Evolutionary conservation across 441 rosid genomes (phyloP), one percentile per base, ranked within the genome.

Genomic region (Manihot esculenta): DNA sequence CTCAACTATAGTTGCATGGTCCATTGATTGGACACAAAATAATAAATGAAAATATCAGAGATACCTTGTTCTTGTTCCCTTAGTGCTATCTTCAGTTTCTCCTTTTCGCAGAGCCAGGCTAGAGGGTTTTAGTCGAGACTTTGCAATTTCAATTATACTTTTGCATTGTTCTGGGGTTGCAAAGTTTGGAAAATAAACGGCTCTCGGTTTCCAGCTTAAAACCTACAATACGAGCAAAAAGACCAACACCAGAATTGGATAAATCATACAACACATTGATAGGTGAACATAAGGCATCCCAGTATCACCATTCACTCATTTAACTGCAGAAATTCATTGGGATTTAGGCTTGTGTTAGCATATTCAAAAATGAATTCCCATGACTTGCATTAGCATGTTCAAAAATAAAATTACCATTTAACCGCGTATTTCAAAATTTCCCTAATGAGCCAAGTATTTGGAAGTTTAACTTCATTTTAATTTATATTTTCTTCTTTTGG

Each of bases 131-230:
- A 93, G 84, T 60, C 62, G 77, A 60, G 74, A 42, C 83, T 88
- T 85, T 21, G 90, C 96, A 77, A 77, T 79, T 72, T 81, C 80
- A 58, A 88, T 79, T 70, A 93, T 72, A 58, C 35, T 74, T 75
- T 82, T 49, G 49, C 97, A 91, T 78, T 93, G 97, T 74, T 88
- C 86, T 33, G 85, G 75, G 64, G 82, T 82, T 14, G 96, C 98
- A 73, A 93, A 93, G 48, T 78, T 84, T 0, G 98, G 98, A 72
- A 93, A 93, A 74, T 89, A 89, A 61, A 87, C 76, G 62, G 94
- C 97, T 74, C 97, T 80, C 21, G 98, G 98, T 70, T 72, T 83
- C 98, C 98, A 93, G 79, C 98, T 93, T 72, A 91, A 82, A 42
- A 89, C 88, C 98, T 93, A 74, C 80, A 76, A 56, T 35, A 35